Evolutionary conservation across 192 early-diverging fungal species (phyloP), one percentile per base, ranked within the genome.

Genomic region (Podila clonocystis): DNA sequence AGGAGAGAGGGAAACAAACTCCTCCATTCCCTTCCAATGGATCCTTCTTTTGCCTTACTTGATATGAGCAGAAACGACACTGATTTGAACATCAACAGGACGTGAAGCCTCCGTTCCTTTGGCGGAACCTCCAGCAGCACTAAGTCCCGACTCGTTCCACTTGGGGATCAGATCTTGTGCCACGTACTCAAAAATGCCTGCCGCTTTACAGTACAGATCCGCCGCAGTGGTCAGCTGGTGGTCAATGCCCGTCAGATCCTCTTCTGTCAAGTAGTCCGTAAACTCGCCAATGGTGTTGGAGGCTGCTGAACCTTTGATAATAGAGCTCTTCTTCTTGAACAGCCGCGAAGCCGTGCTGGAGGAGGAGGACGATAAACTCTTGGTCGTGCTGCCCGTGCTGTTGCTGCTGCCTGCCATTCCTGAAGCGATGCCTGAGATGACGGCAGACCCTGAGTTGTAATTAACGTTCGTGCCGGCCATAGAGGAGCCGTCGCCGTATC

Each of bases 161-260:
- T 58, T 78, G 4, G 86, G 86, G 34, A 85, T 83, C 26, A 87
- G 75, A 13, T 84, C 52, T 26, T 87, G 83, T 0, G 82, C 75
- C 19, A 90, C 60, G 63, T 85, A 87, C 19, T 84, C 70, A 80
- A 90, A 90, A 11, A 89, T 68, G 20, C 89, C 84, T 1, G 87
- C 83, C 0, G 87, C 87, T 28, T 68, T 89, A 65, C 84, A 83
- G 55, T 89, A 75, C 26, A 86, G 48, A 76, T 89, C 87, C 8
- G 89, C 89, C 9, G 85, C 86, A 36, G 50, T 62, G 20, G 72
- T 73, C 22, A 75, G 29, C 26, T 82, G 73, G 8, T 82, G 73
- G 63, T 75, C 72, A 7, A 82, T 82, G 11, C 63, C 68, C 41
- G 68, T 64, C 34, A 82, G 22, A 38, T 70, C 72, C 15, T 74